Evolutionary conservation across 192 early-diverging fungal genomes (phyloP), one percentile per base, ranked within the genome.

Genomic region (Coemansia asiatica): DNA sequence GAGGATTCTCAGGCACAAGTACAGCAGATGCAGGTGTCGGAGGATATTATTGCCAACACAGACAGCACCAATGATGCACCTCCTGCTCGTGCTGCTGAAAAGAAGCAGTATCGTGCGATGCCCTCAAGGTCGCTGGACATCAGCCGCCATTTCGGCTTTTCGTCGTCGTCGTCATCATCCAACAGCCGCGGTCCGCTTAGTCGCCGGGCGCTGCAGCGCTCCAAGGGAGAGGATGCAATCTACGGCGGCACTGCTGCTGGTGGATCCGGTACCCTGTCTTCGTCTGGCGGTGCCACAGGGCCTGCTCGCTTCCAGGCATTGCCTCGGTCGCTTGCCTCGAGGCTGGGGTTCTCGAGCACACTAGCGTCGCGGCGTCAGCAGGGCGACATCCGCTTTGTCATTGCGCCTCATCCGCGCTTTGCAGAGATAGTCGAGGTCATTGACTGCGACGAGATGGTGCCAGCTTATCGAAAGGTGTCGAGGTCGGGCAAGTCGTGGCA

Each of bases 401-500:
- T 79, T 55, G 61, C 67, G 25, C 77, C 77, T 22, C 77, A 79
- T 54, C 55, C 77, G 13, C 67, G 35, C 22, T 57, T 71, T 40
- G 21, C 68, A 1, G 77, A 79, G 28, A 59, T 79, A 15, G 40
- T 74, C 36, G 71, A 79, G 48, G 68, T 79, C 51, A 68, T 70
- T 27, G 77, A 79, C 28, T 74, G 77, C 50, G 77, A 74, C 15
- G 77, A 68, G 13, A 53, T 31, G 53, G 63, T 29, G n/a, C 68
- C 72, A 6, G 67, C 74, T 31, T 80, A 80, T 66, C 77, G 77
- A 68, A 80, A 80, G 56, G 56, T 80, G 50, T 80, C 77, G 19
- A 60, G 72, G 35, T 80, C 77, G 1, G 71, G 67, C 28, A 65
- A 71, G 65, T 74, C 72, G 23, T 80, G 77, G 77, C 77, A 74